Conservation (phyloP, 192 early-diverging fungal species). For the Entomortierella lignicola region DNA sequence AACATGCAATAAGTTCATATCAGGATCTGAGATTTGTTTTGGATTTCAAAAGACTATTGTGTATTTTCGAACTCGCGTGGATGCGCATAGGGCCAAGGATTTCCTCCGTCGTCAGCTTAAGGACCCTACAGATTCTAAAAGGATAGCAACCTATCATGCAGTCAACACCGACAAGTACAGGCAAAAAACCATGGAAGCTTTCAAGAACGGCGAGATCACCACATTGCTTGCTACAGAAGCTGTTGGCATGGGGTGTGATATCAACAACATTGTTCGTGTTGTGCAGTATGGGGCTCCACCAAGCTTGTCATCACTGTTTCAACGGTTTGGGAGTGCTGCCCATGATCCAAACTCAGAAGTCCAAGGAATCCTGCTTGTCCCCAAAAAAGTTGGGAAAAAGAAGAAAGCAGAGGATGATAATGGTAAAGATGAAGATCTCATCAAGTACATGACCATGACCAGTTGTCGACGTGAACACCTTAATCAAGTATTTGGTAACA, state of each 20-base stretch:
- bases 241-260: slow-evolving; percentile 28
- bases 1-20: not conserved
- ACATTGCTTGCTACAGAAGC: slow-evolving; percentile 27
- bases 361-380: not conserved
- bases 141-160: slow-evolving; percentile 8
- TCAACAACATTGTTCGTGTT: slow-evolving; percentile 20
- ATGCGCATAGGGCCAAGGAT: not conserved
- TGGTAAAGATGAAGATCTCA: no score
- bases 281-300: slow-evolving; percentile 10
- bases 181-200: not conserved
- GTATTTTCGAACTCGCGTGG: slow-evolving; percentile 6
- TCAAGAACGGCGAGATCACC: not conserved
- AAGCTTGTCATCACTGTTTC: not conserved
- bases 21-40: slow-evolving; percentile 7
- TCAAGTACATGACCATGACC: no score
- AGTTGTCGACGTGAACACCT: not conserved
- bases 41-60: slow-evolving; percentile 23
- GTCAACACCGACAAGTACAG: not conserved
- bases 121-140: not conserved
- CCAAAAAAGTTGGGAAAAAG: no score
- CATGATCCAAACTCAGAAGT: not conserved
- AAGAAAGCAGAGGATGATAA: no score
- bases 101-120: not conserved
- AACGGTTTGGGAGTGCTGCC: slow-evolving; percentile 15
- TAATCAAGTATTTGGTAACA: not conserved